Evolutionary conservation across 495 filamentous ascomycete species (phyloP).

Genomic region (Lasiosphaeriaceae sp.): DNA sequence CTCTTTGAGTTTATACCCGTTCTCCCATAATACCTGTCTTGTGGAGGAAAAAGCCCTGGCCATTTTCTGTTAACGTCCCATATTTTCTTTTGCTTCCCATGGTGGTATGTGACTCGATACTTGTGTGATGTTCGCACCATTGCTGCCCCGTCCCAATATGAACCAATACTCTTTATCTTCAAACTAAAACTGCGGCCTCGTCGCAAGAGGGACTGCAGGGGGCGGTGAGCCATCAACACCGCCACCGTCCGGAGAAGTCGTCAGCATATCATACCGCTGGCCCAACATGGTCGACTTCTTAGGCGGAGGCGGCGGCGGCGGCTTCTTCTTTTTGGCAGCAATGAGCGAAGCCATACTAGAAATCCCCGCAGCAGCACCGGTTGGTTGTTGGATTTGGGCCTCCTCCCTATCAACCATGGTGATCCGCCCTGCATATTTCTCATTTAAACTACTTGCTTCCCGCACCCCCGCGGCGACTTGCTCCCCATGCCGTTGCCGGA

Average conservation of each 20-base stretch:
- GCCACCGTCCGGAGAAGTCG: background rate
- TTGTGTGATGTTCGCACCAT: too few species aligned
- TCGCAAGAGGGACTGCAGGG: slow-evolving; percentile 47
- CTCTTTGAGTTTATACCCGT: slow-evolving; percentile 2
- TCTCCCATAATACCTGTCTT: slow-evolving; percentile 10
- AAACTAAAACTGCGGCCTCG: slow-evolving; percentile 36
- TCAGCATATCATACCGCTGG: background rate
- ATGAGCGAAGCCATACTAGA: slow-evolving; percentile 24
- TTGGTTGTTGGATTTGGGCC: too few species aligned
- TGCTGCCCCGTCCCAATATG: background rate
- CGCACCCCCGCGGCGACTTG: slow-evolving; percentile 64
- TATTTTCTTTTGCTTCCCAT: background rate
- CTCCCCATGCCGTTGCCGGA: slow-evolving; percentile 68
- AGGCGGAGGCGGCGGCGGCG: slow-evolving; percentile 67
- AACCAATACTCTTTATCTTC: background rate
- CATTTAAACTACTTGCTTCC: slow-evolving; percentile 53
- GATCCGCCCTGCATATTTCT: slow-evolving; percentile 31
- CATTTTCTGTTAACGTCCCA: slow-evolving; percentile 6
- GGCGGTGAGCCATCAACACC: slow-evolving; percentile 31
- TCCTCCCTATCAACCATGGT: too few species aligned
- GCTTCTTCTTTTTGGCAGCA: slow-evolving; percentile 48
- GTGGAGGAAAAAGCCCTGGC: background rate
- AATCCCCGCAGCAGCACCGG: background rate
- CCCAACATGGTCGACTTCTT: slow-evolving; percentile 18
- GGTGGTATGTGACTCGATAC: background rate